Percentiles rank a stretch among this genome's conserved stretches.
Conservation (phyloP, 2,329 filamentous ascomycete species). For the Neospermospora avenae region DNA sequence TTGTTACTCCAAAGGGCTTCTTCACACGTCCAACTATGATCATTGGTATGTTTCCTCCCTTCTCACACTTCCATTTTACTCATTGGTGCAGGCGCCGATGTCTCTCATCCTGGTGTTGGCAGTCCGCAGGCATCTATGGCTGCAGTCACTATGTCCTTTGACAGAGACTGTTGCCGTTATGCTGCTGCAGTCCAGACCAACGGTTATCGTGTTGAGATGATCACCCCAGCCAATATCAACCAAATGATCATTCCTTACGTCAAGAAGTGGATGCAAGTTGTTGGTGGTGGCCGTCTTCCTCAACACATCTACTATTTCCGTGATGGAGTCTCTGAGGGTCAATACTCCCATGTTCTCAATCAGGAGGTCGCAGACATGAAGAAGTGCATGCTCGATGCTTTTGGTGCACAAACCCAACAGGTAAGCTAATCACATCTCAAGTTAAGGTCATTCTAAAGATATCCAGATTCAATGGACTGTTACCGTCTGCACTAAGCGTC, state of each 20-base stretch:
- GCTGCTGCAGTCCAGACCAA: slow-evolving; percentile 80
- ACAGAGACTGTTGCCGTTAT: slow-evolving; percentile 70
- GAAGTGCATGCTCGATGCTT: slow-evolving; percentile 46
- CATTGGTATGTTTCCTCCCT: slow-evolving; percentile 48
- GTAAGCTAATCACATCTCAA: slow-evolving; percentile 14
- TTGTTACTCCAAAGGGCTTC: slow-evolving; percentile 33
- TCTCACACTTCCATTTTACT: not conserved
- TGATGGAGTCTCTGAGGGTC: slow-evolving; percentile 85
- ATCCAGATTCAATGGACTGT: slow-evolving; percentile 66
- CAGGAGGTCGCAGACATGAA: slow-evolving; percentile 75
- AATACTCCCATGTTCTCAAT: slow-evolving; percentile 76
- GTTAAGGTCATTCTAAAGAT: not conserved
- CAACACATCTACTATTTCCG: slow-evolving; percentile 86
- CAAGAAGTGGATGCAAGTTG: slow-evolving; percentile 58
- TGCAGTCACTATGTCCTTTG: slow-evolving; percentile 79
- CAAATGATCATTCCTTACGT: slow-evolving; percentile 63
- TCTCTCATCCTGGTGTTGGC: slow-evolving; percentile 78
- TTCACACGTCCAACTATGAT: slow-evolving; percentile 67
- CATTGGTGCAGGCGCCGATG: slow-evolving; percentile 81
- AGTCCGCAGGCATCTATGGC: slow-evolving; percentile 70
- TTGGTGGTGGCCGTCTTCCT: slow-evolving; percentile 54
- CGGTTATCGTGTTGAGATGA: slow-evolving; percentile 75
- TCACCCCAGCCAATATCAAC: slow-evolving; percentile 63
- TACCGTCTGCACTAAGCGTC: slow-evolving; percentile 86
- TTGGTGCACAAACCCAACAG: slow-evolving; percentile 28